Conservation (phyloP, 805 yeast species). For the Saturnispora halmiae region DNA sequence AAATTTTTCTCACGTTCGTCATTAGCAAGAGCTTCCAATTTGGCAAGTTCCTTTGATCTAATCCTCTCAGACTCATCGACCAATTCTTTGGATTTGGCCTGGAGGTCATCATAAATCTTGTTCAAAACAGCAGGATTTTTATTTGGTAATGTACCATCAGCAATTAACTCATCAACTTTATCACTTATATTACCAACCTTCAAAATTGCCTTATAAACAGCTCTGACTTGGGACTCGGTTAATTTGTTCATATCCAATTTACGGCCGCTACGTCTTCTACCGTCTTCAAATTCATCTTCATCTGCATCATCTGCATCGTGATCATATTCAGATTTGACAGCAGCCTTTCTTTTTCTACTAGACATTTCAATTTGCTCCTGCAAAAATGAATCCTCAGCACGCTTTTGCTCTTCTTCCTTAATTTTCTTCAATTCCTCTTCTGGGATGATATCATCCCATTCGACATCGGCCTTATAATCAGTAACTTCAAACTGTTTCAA, state of each 20-base stretch:
- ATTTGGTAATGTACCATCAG: slow-evolving; percentile 82
- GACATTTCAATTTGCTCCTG: slow-evolving; percentile 86
- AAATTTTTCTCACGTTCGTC: slow-evolving; percentile 40
- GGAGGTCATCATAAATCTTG: slow-evolving; percentile 66
- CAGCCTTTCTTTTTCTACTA: slow-evolving; percentile 70
- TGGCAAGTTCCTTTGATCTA: slow-evolving; percentile 45
- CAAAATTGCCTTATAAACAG: slow-evolving; percentile 72
- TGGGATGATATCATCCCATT: slow-evolving; percentile 99
- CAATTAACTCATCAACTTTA: slow-evolving; percentile 76
- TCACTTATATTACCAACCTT: slow-evolving; percentile 70
- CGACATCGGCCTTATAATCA: slow-evolving; percentile 95
- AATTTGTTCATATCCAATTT: slow-evolving; percentile 41
- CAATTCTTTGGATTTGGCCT: slow-evolving; percentile 49
- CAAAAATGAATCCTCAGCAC: slow-evolving; percentile 76
- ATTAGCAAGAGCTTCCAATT: slow-evolving; percentile 50
- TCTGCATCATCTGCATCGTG: slow-evolving; percentile 33
- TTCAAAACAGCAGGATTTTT: slow-evolving; percentile 73
- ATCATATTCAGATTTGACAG: slow-evolving; percentile 38
- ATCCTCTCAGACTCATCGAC: slow-evolving; percentile 59
- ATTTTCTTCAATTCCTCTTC: slow-evolving; percentile 81
- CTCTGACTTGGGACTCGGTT: slow-evolving; percentile 80
- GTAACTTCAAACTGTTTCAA: slow-evolving; percentile 96
- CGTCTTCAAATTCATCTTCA: slow-evolving; percentile 28
- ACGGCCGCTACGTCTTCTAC: slow-evolving; percentile 29
- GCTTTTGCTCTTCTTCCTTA: slow-evolving; percentile 84